These are phyloP conservation scores for Myrica gale DNA, from an alignment of 306 rosid species.

Conservation along the genomic window DNA sequence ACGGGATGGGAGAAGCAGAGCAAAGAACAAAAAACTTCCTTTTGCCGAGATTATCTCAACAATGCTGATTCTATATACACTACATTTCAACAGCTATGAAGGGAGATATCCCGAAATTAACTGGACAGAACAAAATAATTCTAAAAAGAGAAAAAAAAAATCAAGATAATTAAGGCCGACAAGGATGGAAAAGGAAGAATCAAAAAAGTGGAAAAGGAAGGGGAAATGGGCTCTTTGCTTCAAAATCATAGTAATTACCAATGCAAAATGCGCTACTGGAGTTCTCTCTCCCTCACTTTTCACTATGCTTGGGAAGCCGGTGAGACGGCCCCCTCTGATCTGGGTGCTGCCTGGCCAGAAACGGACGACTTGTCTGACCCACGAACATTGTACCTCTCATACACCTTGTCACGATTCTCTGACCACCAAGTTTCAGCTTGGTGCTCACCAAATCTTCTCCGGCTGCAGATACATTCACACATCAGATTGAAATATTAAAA, in stretches of 20 bases:
- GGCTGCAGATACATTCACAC: constrained; percentile 56
- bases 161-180: constrained; percentile 1
- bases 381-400: constrained; percentile 78
- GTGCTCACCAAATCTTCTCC: constrained; percentile 92
- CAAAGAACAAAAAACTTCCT: constrained; percentile 25
- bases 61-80: constrained; percentile 63
- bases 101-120: constrained; percentile 51
- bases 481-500: constrained; percentile 15
- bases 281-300: constrained; percentile 23
- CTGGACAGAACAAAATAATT: constrained; percentile 44
- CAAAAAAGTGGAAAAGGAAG: not conserved
- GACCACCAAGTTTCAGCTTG: constrained; percentile 99
- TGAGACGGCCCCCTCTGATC: constrained; percentile 51
- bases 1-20: not conserved
- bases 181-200: constrained; percentile 25
- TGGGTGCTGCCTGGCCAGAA: constrained; percentile 48
- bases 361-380: constrained; percentile 59
- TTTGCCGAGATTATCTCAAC: constrained; percentile 40
- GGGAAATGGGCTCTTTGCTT: constrained; percentile 20
- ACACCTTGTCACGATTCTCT: constrained; percentile 83
- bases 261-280: constrained; percentile 40
- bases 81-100: constrained; percentile 55
- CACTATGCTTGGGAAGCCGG: constrained; percentile 56
- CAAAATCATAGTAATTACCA: constrained; percentile 29
- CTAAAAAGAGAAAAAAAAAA: constrained; percentile 16